Base-by-base conservation (phyloP, 23 red algal genomes). In the Pyropia haitanensis region DNA sequence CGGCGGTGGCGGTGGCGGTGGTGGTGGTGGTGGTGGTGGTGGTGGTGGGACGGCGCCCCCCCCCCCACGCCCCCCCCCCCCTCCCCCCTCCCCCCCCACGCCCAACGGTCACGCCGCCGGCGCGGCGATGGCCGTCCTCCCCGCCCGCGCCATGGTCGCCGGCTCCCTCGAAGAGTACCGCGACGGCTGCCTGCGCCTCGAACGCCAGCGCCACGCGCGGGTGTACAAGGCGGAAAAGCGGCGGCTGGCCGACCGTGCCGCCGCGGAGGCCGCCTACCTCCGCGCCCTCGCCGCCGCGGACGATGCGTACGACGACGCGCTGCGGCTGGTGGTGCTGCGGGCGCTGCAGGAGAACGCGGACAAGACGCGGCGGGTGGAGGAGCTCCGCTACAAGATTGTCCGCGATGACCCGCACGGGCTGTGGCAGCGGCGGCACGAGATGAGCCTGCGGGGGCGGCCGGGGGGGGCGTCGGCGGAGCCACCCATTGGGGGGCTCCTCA, bases 81-180 rank as follows among this genome's bases (percentile, higher is more conserved):
- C 7, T 12, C 39, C 39, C 10, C 39, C 39, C 7, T 9, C 1
- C 0, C 5, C 39, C 7, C 13, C 39, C 39, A 46, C 39, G 13
- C 39, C 10, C 39, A 46, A 46, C 39, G 39, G 39, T 12, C 39
- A 46, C 39, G 5, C 39, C 8, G 39, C 39, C 39, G 39, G 39
- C 10, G 39, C 39, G 39, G 39, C 39, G 5, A 46, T 46, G 39
- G 10, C 39, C 7, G 39, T 46, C 39, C 39, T 46, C 39, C 39
- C 39, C 39, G 39, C 39, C 39, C 39, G 39, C 39, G 39, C 39
- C 39, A 46, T 46, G 39, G 39, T 46, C 57, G 27, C 78, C 20
- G 80, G 68, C 18, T 60, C 49, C n/a, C 29, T 90, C 51, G 73
- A 90, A 18, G 85, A 80, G 32, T 90, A 90, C 59, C 85, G 85